phyloP scores from a whole-genome alignment of 2,329 filamentous ascomycete species.

The Mycosphaerella sp. region DNA sequence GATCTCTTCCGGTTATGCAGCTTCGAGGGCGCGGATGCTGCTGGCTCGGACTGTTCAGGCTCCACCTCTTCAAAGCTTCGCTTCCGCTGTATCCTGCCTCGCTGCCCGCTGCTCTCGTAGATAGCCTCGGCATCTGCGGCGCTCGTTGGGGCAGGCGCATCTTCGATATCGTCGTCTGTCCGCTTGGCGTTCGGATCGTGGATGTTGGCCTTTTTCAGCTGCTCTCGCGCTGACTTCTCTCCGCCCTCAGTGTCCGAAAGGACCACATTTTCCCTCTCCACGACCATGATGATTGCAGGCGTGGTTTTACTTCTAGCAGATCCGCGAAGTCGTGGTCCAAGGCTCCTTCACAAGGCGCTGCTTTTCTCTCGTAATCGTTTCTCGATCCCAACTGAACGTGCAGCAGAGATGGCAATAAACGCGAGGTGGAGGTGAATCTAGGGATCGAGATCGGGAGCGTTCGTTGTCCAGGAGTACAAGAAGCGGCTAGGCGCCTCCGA shows the following conservation, averaged over 20 bases:
- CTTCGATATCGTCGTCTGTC: conserved; percentile 26
- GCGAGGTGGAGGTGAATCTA: neutral
- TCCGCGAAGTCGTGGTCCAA: neutral
- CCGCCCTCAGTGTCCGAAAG: conserved; percentile 41
- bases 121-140: conserved; percentile 24
- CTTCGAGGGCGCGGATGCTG: conserved; percentile 32
- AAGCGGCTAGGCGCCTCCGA: neutral
- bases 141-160: conserved; percentile 6
- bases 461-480: neutral
- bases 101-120: conserved; percentile 14
- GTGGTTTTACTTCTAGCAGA: neutral
- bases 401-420: neutral
- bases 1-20: conserved; percentile 44
- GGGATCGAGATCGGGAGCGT: neutral
- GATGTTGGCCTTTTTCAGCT: conserved; percentile 57
- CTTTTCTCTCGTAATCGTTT: neutral
- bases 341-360: neutral
- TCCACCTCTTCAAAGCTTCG: conserved; percentile 43
- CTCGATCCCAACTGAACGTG: neutral
- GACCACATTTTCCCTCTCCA: conserved; percentile 19
- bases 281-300: conserved; percentile 21
- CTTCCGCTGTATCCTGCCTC: conserved; percentile 37
- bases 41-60: conserved; percentile 32
- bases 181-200: conserved; percentile 10
- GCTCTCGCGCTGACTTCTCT: conserved; percentile 54